Conservation (phyloP, 2,329 filamentous ascomycete genomes). For the Magnaporthiopsis incrustans region DNA sequence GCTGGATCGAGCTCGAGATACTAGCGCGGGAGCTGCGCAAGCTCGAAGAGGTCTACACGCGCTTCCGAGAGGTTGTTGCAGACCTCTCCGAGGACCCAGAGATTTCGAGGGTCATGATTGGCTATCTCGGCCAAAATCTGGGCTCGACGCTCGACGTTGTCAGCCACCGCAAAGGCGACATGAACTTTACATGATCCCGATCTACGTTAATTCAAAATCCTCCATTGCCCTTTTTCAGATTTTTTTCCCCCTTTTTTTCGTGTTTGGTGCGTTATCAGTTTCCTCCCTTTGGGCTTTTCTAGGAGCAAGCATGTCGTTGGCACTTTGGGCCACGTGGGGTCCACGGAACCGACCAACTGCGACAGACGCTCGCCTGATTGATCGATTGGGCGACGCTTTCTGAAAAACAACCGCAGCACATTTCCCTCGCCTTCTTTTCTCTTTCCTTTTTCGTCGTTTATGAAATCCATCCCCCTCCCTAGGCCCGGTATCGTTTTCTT, state of each 20-base stretch:
- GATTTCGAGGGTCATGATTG: conserved; percentile 36
- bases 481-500: neutral
- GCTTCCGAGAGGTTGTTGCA: conserved; percentile 33
- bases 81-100: conserved; percentile 32
- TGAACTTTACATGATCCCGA: conserved; percentile 19
- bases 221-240: neutral
- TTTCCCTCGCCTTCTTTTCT: neutral
- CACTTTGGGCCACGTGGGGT: neutral
- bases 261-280: neutral
- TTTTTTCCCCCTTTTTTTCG: neutral
- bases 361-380: neutral
- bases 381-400: neutral
- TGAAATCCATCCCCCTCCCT: neutral
- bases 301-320: neutral
- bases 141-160: conserved; percentile 34
- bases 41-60: conserved; percentile 36
- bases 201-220: neutral
- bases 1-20: conserved; percentile 40
- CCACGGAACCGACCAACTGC: neutral
- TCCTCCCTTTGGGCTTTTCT: neutral
- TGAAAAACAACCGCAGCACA: neutral
- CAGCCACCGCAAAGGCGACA: conserved; percentile 26
- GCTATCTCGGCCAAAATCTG: conserved; percentile 35
- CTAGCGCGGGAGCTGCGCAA: conserved; percentile 38
- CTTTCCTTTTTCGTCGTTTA: neutral